Percentiles rank a stretch among this genome's conserved stretches.
phyloP scores from a whole-genome alignment of 2,329 filamentous ascomycete species.

The Fusarium avenaceum region DNA sequence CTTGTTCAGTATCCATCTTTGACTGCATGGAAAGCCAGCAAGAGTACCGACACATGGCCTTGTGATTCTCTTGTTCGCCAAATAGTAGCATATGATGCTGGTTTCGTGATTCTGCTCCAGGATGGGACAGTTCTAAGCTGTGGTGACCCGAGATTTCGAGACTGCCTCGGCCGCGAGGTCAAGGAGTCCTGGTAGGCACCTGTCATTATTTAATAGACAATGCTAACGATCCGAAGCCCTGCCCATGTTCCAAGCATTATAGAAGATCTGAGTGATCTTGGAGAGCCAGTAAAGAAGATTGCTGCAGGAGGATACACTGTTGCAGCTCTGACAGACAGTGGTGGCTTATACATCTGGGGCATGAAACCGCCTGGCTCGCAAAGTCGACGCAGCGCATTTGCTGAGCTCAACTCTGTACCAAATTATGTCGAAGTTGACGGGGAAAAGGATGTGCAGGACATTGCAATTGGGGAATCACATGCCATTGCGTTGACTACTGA shows the following conservation, averaged over 20 bases:
- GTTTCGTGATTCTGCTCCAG: constrained; percentile 62
- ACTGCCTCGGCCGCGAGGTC: constrained; percentile 68
- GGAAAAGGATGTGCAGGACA: constrained; percentile 67
- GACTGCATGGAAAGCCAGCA: constrained; percentile 29
- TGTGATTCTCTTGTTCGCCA: constrained; percentile 53
- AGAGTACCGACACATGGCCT: constrained; percentile 38
- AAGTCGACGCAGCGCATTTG: constrained; percentile 53
- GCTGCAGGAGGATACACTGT: constrained; percentile 69
- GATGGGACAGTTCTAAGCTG: constrained; percentile 63
- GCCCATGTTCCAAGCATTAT: constrained; percentile 62
- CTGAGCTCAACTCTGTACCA: constrained; percentile 53
- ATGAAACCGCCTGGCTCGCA: constrained; percentile 41
- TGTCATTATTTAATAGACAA: background rate
- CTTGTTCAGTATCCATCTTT: constrained; percentile 45
- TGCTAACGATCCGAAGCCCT: constrained; percentile 53
- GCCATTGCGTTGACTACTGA: constrained; percentile 67
- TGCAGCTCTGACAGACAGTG: constrained; percentile 69
- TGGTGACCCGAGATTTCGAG: constrained; percentile 71
- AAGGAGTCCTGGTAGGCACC: constrained; percentile 53
- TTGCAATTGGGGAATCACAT: constrained; percentile 71
- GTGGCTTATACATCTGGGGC: constrained; percentile 75
- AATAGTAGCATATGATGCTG: constrained; percentile 62
- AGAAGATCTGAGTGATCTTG: constrained; percentile 64
- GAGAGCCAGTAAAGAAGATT: constrained; percentile 66
- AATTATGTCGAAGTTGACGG: constrained; percentile 62